A percentile compares a stretch with the other conserved stretches of the same genome.
These are phyloP conservation scores for Fraxinus sp. DNA, from an alignment of 305 asterid species.

Conservation along the genomic window DNA sequence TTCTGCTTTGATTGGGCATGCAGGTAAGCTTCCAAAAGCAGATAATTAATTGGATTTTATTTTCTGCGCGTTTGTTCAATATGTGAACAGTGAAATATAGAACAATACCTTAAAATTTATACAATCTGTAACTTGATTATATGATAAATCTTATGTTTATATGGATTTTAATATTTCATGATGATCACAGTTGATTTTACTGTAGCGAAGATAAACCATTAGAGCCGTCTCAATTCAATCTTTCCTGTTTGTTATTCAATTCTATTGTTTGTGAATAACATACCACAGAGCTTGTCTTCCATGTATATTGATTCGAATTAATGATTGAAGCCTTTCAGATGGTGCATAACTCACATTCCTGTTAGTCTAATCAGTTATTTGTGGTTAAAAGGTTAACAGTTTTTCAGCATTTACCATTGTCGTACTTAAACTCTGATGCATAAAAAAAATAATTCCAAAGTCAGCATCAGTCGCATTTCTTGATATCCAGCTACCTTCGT, in stretches of 20 bases:
- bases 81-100: background rate
- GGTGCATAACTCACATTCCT: background rate
- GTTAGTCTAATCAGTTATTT: background rate
- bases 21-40: slow-evolving; percentile 53
- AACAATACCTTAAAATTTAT: background rate
- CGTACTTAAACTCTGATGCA: background rate
- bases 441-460: background rate
- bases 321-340: background rate
- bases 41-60: slow-evolving; percentile 20
- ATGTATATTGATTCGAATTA: background rate
- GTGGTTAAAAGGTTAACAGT: background rate
- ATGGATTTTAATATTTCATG: background rate
- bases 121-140: background rate
- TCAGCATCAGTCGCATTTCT: background rate
- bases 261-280: background rate
- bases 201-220: background rate
- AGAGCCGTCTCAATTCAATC: background rate
- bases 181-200: background rate
- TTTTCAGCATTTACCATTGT: background rate
- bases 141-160: background rate
- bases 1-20: slow-evolving; percentile 71
- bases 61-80: background rate
- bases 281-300: background rate
- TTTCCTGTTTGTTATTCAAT: background rate
- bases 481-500: background rate